Percentiles rank a stretch among this genome's conserved stretches.
These are phyloP conservation scores for Lenwebbia sp. DNA, from an alignment of 345 rosid genomes.

Conservation along the genomic window DNA sequence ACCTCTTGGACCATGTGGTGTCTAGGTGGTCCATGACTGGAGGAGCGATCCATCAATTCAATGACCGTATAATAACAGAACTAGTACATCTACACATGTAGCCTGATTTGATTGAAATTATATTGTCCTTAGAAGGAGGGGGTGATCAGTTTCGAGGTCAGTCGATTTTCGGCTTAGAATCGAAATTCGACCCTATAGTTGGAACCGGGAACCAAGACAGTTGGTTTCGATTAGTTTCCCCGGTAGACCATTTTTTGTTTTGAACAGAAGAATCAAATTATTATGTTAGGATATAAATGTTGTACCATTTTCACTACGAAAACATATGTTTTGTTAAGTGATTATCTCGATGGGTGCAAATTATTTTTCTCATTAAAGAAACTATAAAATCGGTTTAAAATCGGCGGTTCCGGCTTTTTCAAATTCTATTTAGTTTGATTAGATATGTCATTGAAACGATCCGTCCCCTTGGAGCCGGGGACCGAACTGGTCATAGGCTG, in stretches of 20 bases:
- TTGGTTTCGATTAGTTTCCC: not conserved
- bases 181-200: not conserved
- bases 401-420: rapidly evolving
- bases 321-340: not conserved
- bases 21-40: not conserved
- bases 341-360: not conserved
- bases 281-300: not conserved
- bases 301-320: not conserved
- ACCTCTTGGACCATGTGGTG: not conserved
- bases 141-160: not conserved
- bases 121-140: not conserved
- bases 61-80: not conserved
- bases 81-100: not conserved
- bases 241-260: not conserved
- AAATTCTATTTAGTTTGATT: not conserved
- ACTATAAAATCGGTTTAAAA: not conserved
- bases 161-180: not conserved
- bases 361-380: not conserved
- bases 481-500: not conserved
- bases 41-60: not conserved
- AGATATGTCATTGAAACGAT: not conserved
- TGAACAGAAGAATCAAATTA: not conserved
- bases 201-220: not conserved
- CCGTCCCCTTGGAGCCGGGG: rapidly evolving
- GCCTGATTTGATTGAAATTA: not conserved